These are phyloP conservation scores for Volvox carteri DNA, from an alignment of 163 green algal species.

Conservation along the genomic window DNA sequence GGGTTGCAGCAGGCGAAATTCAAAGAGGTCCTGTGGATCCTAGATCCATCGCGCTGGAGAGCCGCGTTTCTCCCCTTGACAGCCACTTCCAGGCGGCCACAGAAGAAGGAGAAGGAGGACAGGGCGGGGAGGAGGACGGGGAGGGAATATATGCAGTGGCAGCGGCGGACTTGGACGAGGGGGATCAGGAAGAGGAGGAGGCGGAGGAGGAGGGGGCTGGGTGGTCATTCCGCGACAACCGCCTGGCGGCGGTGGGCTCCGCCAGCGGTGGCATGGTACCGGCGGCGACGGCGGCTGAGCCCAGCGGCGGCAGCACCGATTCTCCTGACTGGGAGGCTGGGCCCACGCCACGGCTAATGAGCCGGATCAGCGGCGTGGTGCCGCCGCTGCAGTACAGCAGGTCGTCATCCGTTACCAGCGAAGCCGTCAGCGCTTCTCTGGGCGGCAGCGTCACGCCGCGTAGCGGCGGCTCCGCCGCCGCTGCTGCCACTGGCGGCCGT, in stretches of 20 bases:
- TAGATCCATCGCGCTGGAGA: neutral
- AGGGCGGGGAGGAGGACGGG: neutral
- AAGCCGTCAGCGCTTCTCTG: neutral
- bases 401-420: neutral
- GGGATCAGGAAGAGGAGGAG: neutral
- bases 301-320: neutral
- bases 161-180: neutral
- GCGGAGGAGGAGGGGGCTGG: neutral
- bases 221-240: neutral
- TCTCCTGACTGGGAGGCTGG: neutral
- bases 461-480: neutral
- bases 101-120: neutral
- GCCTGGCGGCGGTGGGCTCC: neutral
- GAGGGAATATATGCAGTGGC: neutral
- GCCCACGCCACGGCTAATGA: neutral
- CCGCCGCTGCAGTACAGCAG: neutral
- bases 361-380: neutral
- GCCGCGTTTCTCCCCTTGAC: neutral
- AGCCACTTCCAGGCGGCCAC: neutral
- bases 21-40: neutral
- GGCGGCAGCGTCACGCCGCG: neutral
- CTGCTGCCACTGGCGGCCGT: neutral
- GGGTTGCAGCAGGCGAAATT: neutral
- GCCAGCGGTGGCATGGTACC: neutral
- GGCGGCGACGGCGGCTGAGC: neutral